These are phyloP conservation scores for Akanthomyces lecanii DNA, from an alignment of 2,329 filamentous ascomycete genomes.

Conservation along the genomic window DNA sequence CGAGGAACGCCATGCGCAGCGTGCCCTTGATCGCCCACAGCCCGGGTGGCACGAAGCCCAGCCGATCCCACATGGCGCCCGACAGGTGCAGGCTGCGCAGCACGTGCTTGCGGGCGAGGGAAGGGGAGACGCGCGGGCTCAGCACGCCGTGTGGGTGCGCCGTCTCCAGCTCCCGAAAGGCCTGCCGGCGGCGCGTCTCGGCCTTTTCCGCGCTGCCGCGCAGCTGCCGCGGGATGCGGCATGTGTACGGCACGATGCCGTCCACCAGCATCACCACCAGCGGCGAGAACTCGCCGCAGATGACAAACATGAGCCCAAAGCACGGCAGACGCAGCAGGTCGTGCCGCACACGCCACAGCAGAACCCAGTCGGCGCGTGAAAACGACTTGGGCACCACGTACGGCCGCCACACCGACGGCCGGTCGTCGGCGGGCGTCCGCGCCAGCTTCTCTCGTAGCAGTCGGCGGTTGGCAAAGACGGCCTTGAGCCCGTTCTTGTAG, in stretches of 20 bases:
- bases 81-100: conserved; percentile 43
- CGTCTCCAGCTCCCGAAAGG: conserved; percentile 42
- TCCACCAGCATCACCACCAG: conserved; percentile 70
- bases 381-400: conserved; percentile 31
- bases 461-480: conserved; percentile 64
- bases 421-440: conserved; percentile 50
- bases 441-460: conserved; percentile 43
- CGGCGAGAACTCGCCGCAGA: conserved; percentile 85
- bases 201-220: conserved; percentile 50
- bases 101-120: conserved; percentile 34
- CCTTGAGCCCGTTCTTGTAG: conserved; percentile 81
- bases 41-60: conserved; percentile 43
- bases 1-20: conserved; percentile 58
- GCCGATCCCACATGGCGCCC: conserved; percentile 46
- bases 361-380: conserved; percentile 66
- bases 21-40: conserved; percentile 53
- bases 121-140: conserved; percentile 28
- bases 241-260: conserved; percentile 70
- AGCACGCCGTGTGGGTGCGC: conserved; percentile 33
- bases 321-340: conserved; percentile 75
- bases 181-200: conserved; percentile 47
- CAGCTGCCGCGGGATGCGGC: conserved; percentile 75
- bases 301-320: conserved; percentile 69
- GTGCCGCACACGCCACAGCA: conserved; percentile 62
- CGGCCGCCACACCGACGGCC: conserved; percentile 37